Evolutionary conservation across 2,329 filamentous ascomycete genomes (phyloP).

Genomic region (Arthrobotrys megalospora): DNA sequence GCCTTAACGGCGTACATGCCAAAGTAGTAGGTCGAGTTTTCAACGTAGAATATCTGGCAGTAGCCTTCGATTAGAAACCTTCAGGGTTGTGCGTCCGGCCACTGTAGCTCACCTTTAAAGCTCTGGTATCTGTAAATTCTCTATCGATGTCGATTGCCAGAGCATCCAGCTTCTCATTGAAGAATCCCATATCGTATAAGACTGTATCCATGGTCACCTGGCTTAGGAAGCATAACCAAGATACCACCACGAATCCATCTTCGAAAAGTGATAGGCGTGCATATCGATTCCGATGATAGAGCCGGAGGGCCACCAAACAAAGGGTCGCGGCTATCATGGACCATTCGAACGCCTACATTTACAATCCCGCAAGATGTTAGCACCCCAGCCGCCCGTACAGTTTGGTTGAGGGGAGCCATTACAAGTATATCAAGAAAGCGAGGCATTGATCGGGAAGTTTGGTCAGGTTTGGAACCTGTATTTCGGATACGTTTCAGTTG

Average conservation of each 20-base stretch:
- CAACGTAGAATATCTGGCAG: constrained; percentile 45
- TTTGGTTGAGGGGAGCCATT: background rate
- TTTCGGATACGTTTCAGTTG: background rate
- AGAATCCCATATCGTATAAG: constrained; percentile 38
- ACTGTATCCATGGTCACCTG: constrained; percentile 39
- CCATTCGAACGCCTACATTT: constrained; percentile 55
- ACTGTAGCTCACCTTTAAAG: constrained; percentile 32
- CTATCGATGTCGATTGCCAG: constrained; percentile 17
- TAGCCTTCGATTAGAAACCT: background rate
- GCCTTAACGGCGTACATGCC: constrained; percentile 56
- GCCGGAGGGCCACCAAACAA: constrained; percentile 38
- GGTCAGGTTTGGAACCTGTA: background rate
- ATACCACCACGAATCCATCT: constrained; percentile 50
- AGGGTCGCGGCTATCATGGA: constrained; percentile 46
- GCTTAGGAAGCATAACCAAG: constrained; percentile 48
- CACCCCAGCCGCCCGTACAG: background rate
- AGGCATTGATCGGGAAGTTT: constrained; percentile 15
- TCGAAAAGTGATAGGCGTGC: constrained; percentile 39
- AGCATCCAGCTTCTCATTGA: constrained; percentile 22
- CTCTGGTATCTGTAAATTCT: background rate
- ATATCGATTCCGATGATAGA: constrained; percentile 37
- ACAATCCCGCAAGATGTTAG: constrained; percentile 13
- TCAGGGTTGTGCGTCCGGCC: background rate
- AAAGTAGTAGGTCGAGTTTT: constrained; percentile 52
- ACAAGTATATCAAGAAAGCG: constrained; percentile 28